Base-by-base conservation (phyloP, 2,329 filamentous ascomycete genomes). In the Aspergillus aculeatus region DNA sequence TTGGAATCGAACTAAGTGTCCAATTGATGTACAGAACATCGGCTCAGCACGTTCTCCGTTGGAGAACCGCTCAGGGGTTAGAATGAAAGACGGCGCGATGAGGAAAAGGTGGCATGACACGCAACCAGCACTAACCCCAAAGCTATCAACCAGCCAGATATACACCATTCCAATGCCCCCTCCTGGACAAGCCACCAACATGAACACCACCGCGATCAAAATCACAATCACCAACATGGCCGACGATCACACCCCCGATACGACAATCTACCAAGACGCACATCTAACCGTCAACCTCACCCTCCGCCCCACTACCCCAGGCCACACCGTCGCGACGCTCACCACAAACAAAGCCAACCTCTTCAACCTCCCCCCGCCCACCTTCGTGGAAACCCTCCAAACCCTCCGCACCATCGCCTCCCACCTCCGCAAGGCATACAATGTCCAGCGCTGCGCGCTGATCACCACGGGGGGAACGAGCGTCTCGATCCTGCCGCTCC, bases 311-410 rank as follows among this genome's bases (percentile, higher is more conserved):
- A 50, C 48, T 26, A 57, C 55, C n/a, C 35, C 35, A 35, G 55
- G 49, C 48, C 55, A 57, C 49, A 23, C 55, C 7, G 4, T 57
- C 32, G 55, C 55, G 19, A 47, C 24, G 38, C 48, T 57, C 23
- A 57, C 38, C n/a, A 51, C 29, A 2, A 19, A 48, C 6, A 16
- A 9, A 10, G 21, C n/a, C 7, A 29, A 48, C 11, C 49, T 57
- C 23, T 57, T 57, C 23, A 2, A 19, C 21, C 14, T 38, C 49
- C 55, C 55, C 4, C 32, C 44, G 24, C 5, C 32, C 19, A 51
- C 32, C 32, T 57, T 52, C 49, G 12, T 29, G 16, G 7, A 44
- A 7, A 47, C 35, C 35, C 38, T 57, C 26, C 6, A 12, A 23
- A 44, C 32, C 4, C 23, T 57, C 7, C 49, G 38, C 16, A 29